Evolutionary conservation across 176 grass and related monocot species (phyloP), one percentile per base, ranked within the genome.

Genomic region (Carex cristatella): DNA sequence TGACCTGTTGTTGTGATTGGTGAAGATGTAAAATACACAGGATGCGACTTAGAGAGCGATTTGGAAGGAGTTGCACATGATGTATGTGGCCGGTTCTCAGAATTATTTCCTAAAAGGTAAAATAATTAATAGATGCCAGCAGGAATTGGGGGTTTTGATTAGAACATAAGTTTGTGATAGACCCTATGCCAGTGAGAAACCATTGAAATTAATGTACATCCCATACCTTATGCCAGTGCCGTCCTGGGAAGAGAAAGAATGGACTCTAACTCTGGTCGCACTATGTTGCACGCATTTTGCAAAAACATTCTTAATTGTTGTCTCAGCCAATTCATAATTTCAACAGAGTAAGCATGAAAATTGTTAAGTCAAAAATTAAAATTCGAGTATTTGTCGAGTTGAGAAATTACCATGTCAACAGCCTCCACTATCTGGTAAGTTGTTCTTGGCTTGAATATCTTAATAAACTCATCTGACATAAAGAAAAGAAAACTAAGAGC

Each of bases 321-420:
- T 89, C 65, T 90, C 91, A 53, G 91, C 89, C 33, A 98, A 57
- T 87, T 98, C 93, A 93, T 98, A 82, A 28, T 56, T 90, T 89
- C 80, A 66, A 82, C 63, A 5, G 4, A 33, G 28, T 7, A 40
- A 63, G 13, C 13, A 63, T 81, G 33, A 81, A 16, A 54, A 59
- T 56, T 75, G 38, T 40, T 3, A 15, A 79, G 5, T 58, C 27
- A 59, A 10, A 79, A 79, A 79, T 32, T 14, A 79, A 63, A 33
- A 63, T 37, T 37, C 2, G 2, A 5, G 32, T 40, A 13, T 63
- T 62, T 40, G 23, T 61, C 11, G 1, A 48, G 1, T 54, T 68
- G 30, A 49, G 81, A 82, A 11, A 85, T 67, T 90, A 98, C 93
- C 95, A 98, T 93, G 87, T 98, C 89, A 92, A 93, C 95, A 85